Evolutionary conservation across 164 flowering plant species (phyloP).

Genomic region (Macadamia integrifolia): DNA sequence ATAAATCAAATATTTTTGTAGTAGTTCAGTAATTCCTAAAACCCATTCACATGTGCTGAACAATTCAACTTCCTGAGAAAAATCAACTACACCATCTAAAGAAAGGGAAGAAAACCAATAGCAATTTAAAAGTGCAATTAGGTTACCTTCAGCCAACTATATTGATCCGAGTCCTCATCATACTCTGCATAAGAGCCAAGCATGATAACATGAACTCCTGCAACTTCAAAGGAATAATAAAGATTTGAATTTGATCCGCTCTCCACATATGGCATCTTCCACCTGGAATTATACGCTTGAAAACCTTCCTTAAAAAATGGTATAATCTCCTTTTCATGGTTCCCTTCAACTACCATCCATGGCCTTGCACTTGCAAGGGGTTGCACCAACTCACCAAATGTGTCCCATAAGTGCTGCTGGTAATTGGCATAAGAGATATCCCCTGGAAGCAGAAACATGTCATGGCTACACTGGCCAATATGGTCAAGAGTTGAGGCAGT

Average conservation of each 20-base stretch:
- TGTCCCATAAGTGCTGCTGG: constrained; percentile 76
- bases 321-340: constrained; percentile 79
- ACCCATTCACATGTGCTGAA: not conserved
- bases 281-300: constrained; percentile 77
- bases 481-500: constrained; percentile 85
- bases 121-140: not conserved
- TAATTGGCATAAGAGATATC: constrained; percentile 96
- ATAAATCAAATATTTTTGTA: no score
- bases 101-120: not conserved
- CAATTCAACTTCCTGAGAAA: no score
- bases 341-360: constrained; percentile 98
- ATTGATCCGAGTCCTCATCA: constrained; percentile 78
- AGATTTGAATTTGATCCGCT: constrained; percentile 85
- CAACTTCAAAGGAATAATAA: constrained; percentile 91
- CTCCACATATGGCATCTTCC: constrained; percentile 96
- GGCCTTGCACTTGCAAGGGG: constrained; percentile 93
- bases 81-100: not conserved
- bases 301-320: constrained; percentile 59
- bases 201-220: constrained; percentile 85
- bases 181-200: constrained; percentile 89
- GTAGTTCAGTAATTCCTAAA: not conserved
- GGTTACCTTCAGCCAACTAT: constrained; percentile 83
- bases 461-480: constrained; percentile 68
- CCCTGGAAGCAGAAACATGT: constrained; percentile 84
- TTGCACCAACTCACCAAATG: constrained; percentile 83